These are phyloP conservation scores for Pyronema domesticum DNA, from an alignment of 495 filamentous ascomycete genomes.

Conservation along the genomic window DNA sequence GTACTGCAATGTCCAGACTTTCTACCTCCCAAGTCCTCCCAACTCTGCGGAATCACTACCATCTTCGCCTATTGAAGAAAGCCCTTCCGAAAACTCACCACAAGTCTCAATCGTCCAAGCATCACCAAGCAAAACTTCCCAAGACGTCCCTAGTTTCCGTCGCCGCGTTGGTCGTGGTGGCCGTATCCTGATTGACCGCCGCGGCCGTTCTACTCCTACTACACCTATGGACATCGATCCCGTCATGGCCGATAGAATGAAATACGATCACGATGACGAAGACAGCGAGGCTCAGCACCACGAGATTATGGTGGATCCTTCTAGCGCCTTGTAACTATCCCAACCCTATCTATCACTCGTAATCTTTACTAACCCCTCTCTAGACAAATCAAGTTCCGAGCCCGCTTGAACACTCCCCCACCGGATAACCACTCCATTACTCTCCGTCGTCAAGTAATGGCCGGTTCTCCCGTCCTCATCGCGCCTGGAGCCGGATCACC, in stretches of 20 bases:
- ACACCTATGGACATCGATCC: constrained; percentile 33
- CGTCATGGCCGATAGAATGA: constrained; percentile 52
- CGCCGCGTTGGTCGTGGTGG: constrained; percentile 58
- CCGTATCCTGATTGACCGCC: constrained; percentile 66
- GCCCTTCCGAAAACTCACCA: constrained; percentile 18
- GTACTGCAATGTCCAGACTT: constrained; percentile 63
- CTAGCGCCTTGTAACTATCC: constrained; percentile 14
- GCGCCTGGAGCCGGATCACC: not conserved
- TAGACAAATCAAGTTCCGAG: constrained; percentile 22
- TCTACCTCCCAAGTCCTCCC: constrained; percentile 74
- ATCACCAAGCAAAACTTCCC: constrained; percentile 22
- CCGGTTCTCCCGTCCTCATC: not conserved
- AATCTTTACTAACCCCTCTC: constrained; percentile 1
- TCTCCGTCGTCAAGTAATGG: not conserved
- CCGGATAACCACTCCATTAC: constrained; percentile 5
- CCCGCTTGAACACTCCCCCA: constrained; percentile 22
- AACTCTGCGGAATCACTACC: constrained; percentile 42
- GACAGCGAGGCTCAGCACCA: constrained; percentile 37
- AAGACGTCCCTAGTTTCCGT: constrained; percentile 40
- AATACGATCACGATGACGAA: constrained; percentile 56
- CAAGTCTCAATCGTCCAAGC: constrained; percentile 18
- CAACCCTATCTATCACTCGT: not conserved
- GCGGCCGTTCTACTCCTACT: constrained; percentile 35
- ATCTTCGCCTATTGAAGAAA: constrained; percentile 25
- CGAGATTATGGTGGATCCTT: not conserved